These are phyloP conservation scores for Ceratocystis harringtonii DNA, from an alignment of 2,329 filamentous ascomycete species.

Conservation along the genomic window DNA sequence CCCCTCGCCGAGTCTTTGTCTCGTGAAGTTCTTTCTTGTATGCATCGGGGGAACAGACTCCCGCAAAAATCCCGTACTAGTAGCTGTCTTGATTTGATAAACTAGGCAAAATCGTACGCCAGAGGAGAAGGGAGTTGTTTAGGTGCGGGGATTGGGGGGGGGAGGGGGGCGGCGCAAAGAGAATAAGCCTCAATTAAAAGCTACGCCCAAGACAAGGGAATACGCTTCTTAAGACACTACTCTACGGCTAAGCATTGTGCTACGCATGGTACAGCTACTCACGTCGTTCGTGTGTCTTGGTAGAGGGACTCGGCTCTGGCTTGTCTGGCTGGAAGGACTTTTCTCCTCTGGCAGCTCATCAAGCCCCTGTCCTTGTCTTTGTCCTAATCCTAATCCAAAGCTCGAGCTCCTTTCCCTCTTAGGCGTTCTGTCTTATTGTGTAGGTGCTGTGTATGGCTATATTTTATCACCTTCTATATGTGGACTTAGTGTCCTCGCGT, in stretches of 20 bases:
- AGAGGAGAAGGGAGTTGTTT: neutral
- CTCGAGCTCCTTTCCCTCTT: neutral
- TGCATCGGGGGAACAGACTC: neutral
- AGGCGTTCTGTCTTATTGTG: neutral
- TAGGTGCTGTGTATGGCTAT: neutral
- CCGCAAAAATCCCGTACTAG: neutral
- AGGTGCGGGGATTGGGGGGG: neutral
- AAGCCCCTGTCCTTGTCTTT: neutral
- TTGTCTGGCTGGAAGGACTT: neutral
- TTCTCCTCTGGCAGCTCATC: neutral
- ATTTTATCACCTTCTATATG: neutral
- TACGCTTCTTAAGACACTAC: neutral
- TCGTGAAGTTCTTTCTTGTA: neutral
- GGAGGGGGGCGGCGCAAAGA: neutral
- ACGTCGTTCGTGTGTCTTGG: neutral
- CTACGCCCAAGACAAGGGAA: neutral
- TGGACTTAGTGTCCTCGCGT: neutral
- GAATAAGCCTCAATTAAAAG: neutral
- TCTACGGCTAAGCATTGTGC: neutral
- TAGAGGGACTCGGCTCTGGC: neutral
- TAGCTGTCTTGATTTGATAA: neutral
- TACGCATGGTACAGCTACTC: neutral
- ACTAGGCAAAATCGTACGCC: neutral
- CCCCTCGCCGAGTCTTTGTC: neutral
- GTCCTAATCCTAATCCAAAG: neutral